Percentiles rank a stretch among this genome's conserved stretches.
These are phyloP conservation scores for Medakamo hakoo DNA, from an alignment of 139 green algal species.

Conservation along the genomic window DNA sequence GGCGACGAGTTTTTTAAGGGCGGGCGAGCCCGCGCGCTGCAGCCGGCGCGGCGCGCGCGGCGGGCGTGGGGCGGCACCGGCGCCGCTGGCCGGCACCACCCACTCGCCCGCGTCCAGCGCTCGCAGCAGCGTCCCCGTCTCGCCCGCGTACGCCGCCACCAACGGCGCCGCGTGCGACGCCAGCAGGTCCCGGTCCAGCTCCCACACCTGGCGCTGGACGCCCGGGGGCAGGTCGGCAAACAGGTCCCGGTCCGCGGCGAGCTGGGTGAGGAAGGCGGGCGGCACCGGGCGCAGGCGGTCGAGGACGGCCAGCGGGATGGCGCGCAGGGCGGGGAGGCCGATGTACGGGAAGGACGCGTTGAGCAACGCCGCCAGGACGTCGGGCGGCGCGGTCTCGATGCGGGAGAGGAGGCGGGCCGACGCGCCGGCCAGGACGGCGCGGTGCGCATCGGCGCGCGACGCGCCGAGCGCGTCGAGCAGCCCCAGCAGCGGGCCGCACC, in stretches of 20 bases:
- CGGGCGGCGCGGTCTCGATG: slow-evolving; percentile 10
- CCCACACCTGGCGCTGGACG: slow-evolving; percentile 66
- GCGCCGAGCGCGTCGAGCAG: slow-evolving; percentile 58
- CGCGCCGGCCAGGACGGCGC: slow-evolving; percentile 32
- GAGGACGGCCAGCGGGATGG: slow-evolving; percentile 35
- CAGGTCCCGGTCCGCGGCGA: slow-evolving; percentile 49
- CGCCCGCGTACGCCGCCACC: slow-evolving; percentile 52
- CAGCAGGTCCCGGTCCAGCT: slow-evolving; percentile 70
- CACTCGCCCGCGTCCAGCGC: slow-evolving; percentile 51
- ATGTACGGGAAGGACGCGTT: slow-evolving; percentile 19
- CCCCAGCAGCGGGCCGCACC: slow-evolving; percentile 46
- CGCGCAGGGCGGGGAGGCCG: slow-evolving; percentile 42
- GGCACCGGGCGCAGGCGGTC: slow-evolving; percentile 46
- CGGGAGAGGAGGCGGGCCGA: slow-evolving; percentile 30
- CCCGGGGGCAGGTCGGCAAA: slow-evolving; percentile 47
- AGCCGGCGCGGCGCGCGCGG: slow-evolving; percentile 16
- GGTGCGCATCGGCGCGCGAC: slow-evolving; percentile 30
- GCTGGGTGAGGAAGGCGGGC: slow-evolving; percentile 58
- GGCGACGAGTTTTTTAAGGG: slow-evolving; percentile 19
- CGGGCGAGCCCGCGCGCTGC: slow-evolving; percentile 26
- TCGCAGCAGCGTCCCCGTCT: slow-evolving; percentile 38
- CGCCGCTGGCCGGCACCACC: slow-evolving; percentile 4
- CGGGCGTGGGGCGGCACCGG: not conserved
- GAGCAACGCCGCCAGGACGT: slow-evolving; percentile 22
- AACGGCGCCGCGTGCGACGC: slow-evolving; percentile 46